A percentile compares a stretch with the other conserved stretches of the same genome.
phyloP scores from a whole-genome alignment of 139 green algal genomes.

The Chlorella sp. region DNA sequence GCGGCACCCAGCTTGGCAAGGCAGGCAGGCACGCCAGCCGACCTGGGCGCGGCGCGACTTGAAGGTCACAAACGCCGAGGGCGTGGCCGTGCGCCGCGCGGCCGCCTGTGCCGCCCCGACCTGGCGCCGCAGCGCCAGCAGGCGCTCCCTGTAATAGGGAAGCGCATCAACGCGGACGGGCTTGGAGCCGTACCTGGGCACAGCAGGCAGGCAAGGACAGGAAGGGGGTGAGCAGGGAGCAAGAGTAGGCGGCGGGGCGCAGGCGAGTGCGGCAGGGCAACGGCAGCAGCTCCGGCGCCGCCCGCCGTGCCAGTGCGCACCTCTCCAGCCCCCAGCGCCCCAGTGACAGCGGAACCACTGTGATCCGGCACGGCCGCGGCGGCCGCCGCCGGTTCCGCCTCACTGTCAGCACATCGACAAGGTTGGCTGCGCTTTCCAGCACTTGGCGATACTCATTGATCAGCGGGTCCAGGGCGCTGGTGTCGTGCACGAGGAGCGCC shows the following conservation, averaged over 20 bases:
- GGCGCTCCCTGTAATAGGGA: slow-evolving; percentile 18
- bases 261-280: no score
- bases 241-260: no score
- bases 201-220: no score
- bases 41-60: slow-evolving; percentile 36
- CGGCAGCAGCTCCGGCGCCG: no score
- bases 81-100: slow-evolving; percentile 6
- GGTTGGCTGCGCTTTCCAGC: no score
- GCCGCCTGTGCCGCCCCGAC: background rate
- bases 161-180: slow-evolving; percentile 42
- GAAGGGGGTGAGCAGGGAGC: no score
- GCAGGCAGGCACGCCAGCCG: background rate
- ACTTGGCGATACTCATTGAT: no score
- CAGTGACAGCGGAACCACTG: slow-evolving; percentile 25
- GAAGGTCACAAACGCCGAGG: slow-evolving; percentile 71
- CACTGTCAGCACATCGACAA: background rate
- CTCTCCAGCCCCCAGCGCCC: slow-evolving; percentile 41
- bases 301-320: no score
- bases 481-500: slow-evolving; percentile 31
- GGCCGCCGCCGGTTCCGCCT: no score
- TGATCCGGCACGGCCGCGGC: slow-evolving; percentile 4
- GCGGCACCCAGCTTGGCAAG: background rate
- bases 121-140: slow-evolving; percentile 1
- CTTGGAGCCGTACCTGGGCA: slow-evolving; percentile 47
- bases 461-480: slow-evolving; percentile 15